Base-by-base conservation (phyloP, 1,139 yeast genomes). In the Protomyces pachydermus region DNA sequence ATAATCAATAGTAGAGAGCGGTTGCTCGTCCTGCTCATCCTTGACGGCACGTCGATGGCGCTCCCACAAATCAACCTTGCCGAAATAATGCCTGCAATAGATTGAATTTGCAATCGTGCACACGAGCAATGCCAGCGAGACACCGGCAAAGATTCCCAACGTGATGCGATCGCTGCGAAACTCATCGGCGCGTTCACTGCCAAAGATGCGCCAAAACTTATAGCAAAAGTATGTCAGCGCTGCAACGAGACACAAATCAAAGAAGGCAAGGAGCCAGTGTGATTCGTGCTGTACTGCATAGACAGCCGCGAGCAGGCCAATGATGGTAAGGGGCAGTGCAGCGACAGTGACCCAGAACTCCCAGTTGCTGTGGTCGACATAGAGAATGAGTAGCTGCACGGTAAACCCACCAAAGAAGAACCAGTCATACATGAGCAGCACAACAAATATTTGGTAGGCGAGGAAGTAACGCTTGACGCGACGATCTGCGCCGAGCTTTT, bases 141-240 rank as follows among this genome's bases (percentile, higher is more conserved):
- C 72, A 2, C 77, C 79, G 1, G 84, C 67, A 71, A 82, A 82
- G 0, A 79, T 73, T 3, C 82, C 75, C 55, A 82, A 72, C 8
- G 84, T 80, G 63, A 78, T 81, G 45, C 83, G 72, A 1, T 84
- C 82, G 1, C 83, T 80, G 65, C 79, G 75, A 70, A 81, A 81
- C 52, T 73, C 74, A 42, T 71, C 70, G 2, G 78, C 83, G 53
- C 81, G 76, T 60, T 77, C 75, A 62, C 80, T 78, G 52, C 82
- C 80, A 71, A 75, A 82, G 70, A 82, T 75, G 52, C 84, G 72
- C 50, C 82, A 78, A 65, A 80, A 74, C 62, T 58, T 82, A 74
- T 80, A 82, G 35, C 81, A 68, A 60, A 82, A 81, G 70, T 82
- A 82, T 0, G 82, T 83, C 69, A 80, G 71, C 0, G 82, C 84